Evolutionary conservation across 2,329 filamentous ascomycete species (phyloP), one percentile per base, ranked within the genome.

Genomic region (Neonectria coccinea): DNA sequence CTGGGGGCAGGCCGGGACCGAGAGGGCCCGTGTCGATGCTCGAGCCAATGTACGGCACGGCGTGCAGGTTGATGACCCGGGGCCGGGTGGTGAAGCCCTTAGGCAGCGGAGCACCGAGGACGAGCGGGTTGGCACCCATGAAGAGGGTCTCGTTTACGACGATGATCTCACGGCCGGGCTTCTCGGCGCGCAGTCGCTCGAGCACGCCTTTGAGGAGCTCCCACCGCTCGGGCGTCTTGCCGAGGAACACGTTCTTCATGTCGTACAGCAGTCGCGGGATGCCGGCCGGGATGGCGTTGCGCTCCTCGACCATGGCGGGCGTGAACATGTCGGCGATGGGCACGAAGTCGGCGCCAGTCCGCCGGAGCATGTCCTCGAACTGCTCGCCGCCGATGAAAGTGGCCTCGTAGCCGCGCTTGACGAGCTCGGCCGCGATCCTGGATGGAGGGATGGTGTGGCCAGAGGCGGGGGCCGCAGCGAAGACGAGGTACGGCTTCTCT

Each of bases 91-190:
- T 67, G 68, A 72, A 85, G 18, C 73, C 82, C 70, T 67, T 73
- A 14, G 73, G 82, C 61, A 78, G 73, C 2, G 80, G 76, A 1
- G 77, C 78, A 2, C 81, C 81, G 31, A 76, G 69, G 1, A 70
- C 67, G 54, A 82, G 77, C 0, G 83, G 81, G 1, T 78, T 64
- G 11, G 75, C 66, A 0, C 80, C 82, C 58, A 77, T 72, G 48
- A 77, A 80, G 3, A 76, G 70, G 3, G 75, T 72, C 67, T 86
- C 84, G 36, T 75, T 75, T n/a, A 86, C 56, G 12, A 84, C 71
- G 20, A 86, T 65, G 29, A 86, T 75, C 31, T 81, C 74, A 9
- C 79, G 75, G 4, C 64, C 66, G 3, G 78, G 76, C 33, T 80
- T 73, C 2, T 74, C 59, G 8, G 73, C 71, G 2, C 75, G 73